Evolutionary conservation across 2,329 filamentous ascomycete species (phyloP), one percentile per base, ranked within the genome.

Genomic region (Penicillium sp.): DNA sequence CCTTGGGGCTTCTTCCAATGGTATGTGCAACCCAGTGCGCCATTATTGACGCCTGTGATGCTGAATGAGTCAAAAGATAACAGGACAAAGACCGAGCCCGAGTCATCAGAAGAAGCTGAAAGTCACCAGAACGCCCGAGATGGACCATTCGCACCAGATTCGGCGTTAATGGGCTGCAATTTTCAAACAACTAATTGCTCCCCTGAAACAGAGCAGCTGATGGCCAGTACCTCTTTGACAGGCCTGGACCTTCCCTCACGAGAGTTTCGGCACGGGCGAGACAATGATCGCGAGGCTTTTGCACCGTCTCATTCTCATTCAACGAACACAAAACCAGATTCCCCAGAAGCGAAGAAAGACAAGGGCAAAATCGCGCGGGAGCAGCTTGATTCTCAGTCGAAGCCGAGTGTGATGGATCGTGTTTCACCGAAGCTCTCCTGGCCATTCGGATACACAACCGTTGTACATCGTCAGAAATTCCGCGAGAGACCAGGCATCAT

Each of bases 361-460:
- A 27, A 11, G 2, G 27, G 18, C 9, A 27, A 12, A 35, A 43
- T 29, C 33, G 24, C 26, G 9, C 41, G 49, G 36, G 49, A 49
- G 13, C 52, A 49, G 13, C 52, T 53, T 38, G 53, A 57, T 27
- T 61, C 50, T 37, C 48, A 53, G 8, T 62, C 64, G 9, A 61
- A 49, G n/a, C 54, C 65, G 7, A 59, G 58, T 13, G 53, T 71
- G 12, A 57, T 66, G 29, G 54, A 64, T 45, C 55, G 65, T 11
- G 48, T 73, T 9, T 67, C 70, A 1, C 63, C 61, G 34, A 71
- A 62, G 48, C 45, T 73, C 18, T 71, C 69, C 3, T 61, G 62
- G 26, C 62, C 67, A 5, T 71, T 73, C 53, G 66, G 66, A 2
- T 61, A 66, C 33, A 61, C 67, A 18, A 73, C 71, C 5, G 65